Evolutionary conservation across 208 protist genomes (phyloP).

Genomic region (Angomonas deanei): DNA sequence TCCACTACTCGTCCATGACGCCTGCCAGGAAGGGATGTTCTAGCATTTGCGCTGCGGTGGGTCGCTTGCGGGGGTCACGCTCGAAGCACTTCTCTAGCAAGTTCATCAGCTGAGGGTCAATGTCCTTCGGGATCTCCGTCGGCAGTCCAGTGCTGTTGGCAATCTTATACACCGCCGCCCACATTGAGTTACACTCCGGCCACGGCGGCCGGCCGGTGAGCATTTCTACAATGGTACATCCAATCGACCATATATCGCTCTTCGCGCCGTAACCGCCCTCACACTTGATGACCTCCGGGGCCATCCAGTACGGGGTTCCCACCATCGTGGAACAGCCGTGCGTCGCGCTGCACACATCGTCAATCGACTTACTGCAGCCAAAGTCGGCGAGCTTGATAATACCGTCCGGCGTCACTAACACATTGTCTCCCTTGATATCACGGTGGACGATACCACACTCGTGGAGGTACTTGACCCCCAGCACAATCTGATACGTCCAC

Average conservation of each 20-base stretch:
- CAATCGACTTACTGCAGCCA: conserved; percentile 85
- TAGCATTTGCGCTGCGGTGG: conserved; percentile 58
- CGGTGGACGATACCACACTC: conserved; percentile 85
- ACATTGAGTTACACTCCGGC: conserved; percentile 87
- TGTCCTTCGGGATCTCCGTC: conserved; percentile 73
- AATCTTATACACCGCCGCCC: conserved; percentile 85
- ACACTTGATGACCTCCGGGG: conserved; percentile 88
- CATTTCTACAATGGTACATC: conserved; percentile 94
- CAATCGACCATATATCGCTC: conserved; percentile 93
- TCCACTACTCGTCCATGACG: not conserved
- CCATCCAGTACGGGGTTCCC: conserved; percentile 91
- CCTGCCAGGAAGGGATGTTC: conserved; percentile 63
- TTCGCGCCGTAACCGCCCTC: conserved; percentile 89
- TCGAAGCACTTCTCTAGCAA: conserved; percentile 76
- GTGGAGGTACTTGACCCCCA: conserved; percentile 87
- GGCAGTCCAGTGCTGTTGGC: conserved; percentile 77
- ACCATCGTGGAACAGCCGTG: conserved; percentile 78
- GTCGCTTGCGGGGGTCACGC: conserved; percentile 65
- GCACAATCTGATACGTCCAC: conserved; percentile 89
- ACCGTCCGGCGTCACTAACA: conserved; percentile 80
- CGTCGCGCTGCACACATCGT: conserved; percentile 76
- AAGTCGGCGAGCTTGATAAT: conserved; percentile 91
- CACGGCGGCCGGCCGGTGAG: conserved; percentile 87
- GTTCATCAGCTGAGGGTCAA: conserved; percentile 71
- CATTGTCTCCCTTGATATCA: conserved; percentile 91